Conservation (phyloP, 1,284 basidiomycete genomes). For the Fistulinella staudtii region DNA sequence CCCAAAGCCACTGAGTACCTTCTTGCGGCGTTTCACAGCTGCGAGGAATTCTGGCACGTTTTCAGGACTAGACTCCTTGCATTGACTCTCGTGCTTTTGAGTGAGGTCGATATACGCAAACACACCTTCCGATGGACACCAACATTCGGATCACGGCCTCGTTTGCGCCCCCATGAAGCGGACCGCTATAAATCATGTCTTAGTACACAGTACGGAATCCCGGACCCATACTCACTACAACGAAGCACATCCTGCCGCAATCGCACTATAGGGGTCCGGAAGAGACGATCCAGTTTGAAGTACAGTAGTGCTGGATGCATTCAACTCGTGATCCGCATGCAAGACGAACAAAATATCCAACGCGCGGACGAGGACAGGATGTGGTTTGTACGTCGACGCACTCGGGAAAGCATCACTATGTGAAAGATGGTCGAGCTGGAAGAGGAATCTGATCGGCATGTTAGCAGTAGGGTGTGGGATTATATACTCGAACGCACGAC, state of each 20-base stretch:
- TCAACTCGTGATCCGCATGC: slow-evolving; percentile 87
- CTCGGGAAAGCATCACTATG: slow-evolving; percentile 28
- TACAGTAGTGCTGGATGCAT: slow-evolving; percentile 79
- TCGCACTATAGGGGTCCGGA: slow-evolving; percentile 83
- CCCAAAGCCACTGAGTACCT: slow-evolving; percentile 82
- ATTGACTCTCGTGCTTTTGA: neutral
- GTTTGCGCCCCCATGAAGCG: slow-evolving; percentile 81
- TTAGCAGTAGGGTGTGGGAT: neutral
- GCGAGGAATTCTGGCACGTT: slow-evolving; percentile 84
- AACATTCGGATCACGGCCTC: slow-evolving; percentile 91
- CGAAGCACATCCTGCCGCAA: slow-evolving; percentile 82
- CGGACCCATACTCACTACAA: slow-evolving; percentile 56
- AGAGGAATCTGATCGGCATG: slow-evolving; percentile 59
- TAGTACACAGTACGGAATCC: neutral
- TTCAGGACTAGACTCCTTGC: slow-evolving; percentile 49
- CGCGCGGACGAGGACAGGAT: slow-evolving; percentile 80
- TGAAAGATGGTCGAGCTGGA: slow-evolving; percentile 77
- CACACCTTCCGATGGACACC: slow-evolving; percentile 75
- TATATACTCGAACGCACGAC: slow-evolving; percentile 67
- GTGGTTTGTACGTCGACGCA: slow-evolving; percentile 63
- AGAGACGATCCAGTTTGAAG: slow-evolving; percentile 84
- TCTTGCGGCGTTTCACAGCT: slow-evolving; percentile 80
- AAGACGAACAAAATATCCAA: slow-evolving; percentile 82
- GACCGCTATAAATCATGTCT: slow-evolving; percentile 51
- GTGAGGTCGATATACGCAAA: neutral